Percentiles rank a stretch among this genome's conserved stretches.
phyloP scores from a whole-genome alignment of 495 filamentous ascomycete genomes.

The Venustampulla echinocandica region DNA sequence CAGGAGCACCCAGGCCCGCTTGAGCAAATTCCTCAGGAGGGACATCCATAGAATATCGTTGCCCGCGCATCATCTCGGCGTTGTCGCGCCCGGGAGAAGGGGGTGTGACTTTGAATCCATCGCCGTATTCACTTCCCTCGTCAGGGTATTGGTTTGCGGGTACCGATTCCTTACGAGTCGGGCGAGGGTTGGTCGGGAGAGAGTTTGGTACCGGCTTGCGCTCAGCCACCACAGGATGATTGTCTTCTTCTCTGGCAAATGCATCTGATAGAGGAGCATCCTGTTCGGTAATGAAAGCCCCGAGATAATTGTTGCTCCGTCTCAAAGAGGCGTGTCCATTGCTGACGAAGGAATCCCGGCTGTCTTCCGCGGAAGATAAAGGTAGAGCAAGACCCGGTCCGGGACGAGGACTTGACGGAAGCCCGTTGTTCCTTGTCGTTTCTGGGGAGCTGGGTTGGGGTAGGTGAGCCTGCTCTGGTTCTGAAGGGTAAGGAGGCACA shows the following conservation, averaged over 20 bases:
- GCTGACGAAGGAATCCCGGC: conserved; percentile 28
- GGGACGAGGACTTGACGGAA: conserved; percentile 14
- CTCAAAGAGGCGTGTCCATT: conserved; percentile 27
- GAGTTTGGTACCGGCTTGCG: conserved; percentile 6
- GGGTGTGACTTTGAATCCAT: conserved; percentile 45
- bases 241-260: no score
- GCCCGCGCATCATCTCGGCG: conserved; percentile 10
- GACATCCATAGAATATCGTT: conserved; percentile 23
- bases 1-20: conserved; percentile 41
- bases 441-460: not conserved
- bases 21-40: conserved; percentile 20
- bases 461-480: conserved; percentile 17
- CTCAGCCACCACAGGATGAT: no score
- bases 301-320: conserved; percentile 39
- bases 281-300: conserved; percentile 25
- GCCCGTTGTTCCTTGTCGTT: conserved; percentile 9
- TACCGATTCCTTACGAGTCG: conserved; percentile 32
- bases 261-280: not conserved
- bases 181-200: conserved; percentile 21
- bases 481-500: conserved; percentile 14
- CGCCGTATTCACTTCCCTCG: conserved; percentile 51
- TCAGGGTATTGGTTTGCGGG: conserved; percentile 3
- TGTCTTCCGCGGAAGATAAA: conserved; percentile 14
- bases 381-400: conserved; percentile 21
- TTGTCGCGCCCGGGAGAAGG: conserved; percentile 30